phyloP scores from a whole-genome alignment of 106 monocot genomes.

The Alisma plantagoaquatica region DNA sequence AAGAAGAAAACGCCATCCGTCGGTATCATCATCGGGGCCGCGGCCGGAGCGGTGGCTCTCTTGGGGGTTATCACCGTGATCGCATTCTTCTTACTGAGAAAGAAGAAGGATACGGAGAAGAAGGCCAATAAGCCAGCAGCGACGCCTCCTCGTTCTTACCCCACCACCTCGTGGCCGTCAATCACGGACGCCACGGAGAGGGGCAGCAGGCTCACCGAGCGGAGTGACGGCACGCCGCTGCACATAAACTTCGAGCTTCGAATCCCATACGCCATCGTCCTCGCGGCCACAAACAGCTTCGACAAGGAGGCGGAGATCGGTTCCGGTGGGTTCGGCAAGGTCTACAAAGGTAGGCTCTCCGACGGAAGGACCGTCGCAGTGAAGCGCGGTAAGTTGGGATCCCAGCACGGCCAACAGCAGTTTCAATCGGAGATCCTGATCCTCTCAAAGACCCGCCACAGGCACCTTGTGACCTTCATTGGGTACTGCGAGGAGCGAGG shows the following conservation, averaged over 20 bases:
- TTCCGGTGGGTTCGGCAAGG: constrained; percentile 16
- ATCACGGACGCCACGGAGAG: neutral
- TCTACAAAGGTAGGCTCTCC: too few species aligned
- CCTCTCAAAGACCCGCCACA: constrained; percentile 16
- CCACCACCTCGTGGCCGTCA: neutral
- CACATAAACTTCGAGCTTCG: constrained; percentile 6
- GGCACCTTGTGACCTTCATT: constrained; percentile 15
- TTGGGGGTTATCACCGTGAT: neutral
- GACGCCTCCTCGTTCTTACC: neutral
- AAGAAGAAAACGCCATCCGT: neutral
- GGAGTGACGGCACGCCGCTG: neutral
- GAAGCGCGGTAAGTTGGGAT: constrained; percentile 4
- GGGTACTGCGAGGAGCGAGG: too few species aligned
- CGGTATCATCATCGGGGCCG: neutral
- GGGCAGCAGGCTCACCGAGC: neutral
- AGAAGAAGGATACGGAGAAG: too few species aligned
- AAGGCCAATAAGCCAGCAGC: neutral
- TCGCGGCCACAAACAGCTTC: constrained; percentile 9
- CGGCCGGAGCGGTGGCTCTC: neutral
- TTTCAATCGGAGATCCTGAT: constrained; percentile 12
- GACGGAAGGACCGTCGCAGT: constrained; percentile 15
- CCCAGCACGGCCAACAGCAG: constrained; percentile 10
- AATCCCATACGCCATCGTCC: constrained; percentile 6
- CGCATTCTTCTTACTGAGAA: too few species aligned
- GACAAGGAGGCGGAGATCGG: constrained; percentile 3